Percentiles rank a stretch among this genome's conserved stretches.
These are phyloP conservation scores for Cytauxzoon felis DNA, from an alignment of 169 alveolate genomes.

Conservation along the genomic window DNA sequence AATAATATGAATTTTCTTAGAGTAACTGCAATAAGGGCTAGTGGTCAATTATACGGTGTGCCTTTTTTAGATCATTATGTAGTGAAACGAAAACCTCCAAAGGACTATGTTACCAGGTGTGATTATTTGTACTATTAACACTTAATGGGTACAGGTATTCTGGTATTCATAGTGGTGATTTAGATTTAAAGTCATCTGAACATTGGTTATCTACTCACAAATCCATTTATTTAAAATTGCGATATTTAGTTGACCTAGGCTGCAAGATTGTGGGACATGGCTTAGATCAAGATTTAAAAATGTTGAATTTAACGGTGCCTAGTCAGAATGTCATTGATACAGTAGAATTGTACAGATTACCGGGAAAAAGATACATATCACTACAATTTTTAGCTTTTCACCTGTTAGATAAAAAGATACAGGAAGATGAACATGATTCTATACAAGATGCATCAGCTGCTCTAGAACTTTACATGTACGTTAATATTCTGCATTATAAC, in stretches of 20 bases:
- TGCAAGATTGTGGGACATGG: conserved; percentile 80
- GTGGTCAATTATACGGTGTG: conserved; percentile 57
- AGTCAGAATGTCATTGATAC: conserved; percentile 70
- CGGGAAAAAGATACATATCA: conserved; percentile 72
- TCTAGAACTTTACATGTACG: conserved; percentile 65
- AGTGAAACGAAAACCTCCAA: conserved; percentile 68
- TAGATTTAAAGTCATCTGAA: conserved; percentile 68
- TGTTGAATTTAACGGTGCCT: conserved; percentile 77
- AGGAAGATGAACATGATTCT: conserved; percentile 74
- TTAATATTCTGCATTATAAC: neutral
- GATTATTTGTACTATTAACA: neutral
- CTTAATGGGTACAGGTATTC: conserved; percentile 53
- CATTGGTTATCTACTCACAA: conserved; percentile 76
- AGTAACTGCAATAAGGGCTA: conserved; percentile 69
- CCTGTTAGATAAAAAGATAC: conserved; percentile 64
- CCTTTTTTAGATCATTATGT: conserved; percentile 79
- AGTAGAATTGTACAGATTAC: conserved; percentile 73
- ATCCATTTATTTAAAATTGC: conserved; percentile 65
- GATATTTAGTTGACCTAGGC: conserved; percentile 73
- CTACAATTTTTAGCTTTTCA: conserved; percentile 74
- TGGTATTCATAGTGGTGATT: conserved; percentile 77
- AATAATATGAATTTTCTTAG: conserved; percentile 14
- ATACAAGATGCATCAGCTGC: conserved; percentile 79
- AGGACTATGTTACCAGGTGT: conserved; percentile 77
- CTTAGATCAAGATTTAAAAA: conserved; percentile 72